phyloP scores from a whole-genome alignment of 306 rosid species.

The Vigna radiata region DNA sequence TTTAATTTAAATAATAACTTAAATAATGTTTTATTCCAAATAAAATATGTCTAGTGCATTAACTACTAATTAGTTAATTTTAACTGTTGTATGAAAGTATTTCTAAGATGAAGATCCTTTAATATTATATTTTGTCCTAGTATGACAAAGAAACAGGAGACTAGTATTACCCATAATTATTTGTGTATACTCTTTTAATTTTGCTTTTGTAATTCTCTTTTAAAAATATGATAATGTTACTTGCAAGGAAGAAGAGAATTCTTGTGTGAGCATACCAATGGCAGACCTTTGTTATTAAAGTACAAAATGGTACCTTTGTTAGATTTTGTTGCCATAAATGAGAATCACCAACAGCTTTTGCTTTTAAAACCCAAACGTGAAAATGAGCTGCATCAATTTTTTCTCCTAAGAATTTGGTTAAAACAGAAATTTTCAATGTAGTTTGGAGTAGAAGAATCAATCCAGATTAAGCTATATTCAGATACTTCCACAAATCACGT shows the following conservation, averaged over 20 bases:
- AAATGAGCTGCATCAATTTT: neutral
- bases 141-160: no score
- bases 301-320: neutral
- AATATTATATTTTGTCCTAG: neutral
- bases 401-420: neutral
- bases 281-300: neutral
- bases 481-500: constrained; percentile 13
- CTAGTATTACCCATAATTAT: no score
- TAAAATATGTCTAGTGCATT: neutral
- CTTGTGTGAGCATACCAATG: neutral
- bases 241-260: neutral
- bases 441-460: constrained; percentile 12
- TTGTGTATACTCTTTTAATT: neutral
- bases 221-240: neutral
- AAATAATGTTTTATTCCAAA: neutral
- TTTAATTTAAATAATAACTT: neutral
- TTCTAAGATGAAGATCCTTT: neutral
- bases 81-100: neutral
- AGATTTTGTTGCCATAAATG: neutral
- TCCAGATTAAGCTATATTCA: constrained; percentile 20
- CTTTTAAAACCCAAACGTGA: neutral
- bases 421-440: constrained; percentile 3
- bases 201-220: neutral
- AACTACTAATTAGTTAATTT: neutral
- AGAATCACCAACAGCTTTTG: neutral